These are phyloP conservation scores for Bolboschoenus planiculmis DNA, from an alignment of 176 grass and related monocot species.

Conservation along the genomic window DNA sequence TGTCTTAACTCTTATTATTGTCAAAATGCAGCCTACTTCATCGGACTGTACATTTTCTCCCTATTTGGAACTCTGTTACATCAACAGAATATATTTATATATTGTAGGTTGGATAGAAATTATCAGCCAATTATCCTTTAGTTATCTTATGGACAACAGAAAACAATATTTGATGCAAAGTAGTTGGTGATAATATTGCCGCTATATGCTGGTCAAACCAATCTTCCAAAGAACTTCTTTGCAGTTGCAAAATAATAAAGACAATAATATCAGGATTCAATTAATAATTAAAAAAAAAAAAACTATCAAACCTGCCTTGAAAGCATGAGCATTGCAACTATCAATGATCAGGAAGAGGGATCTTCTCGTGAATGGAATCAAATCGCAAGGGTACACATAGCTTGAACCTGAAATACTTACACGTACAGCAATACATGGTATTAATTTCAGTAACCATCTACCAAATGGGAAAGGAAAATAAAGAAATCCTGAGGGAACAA, in stretches of 20 bases:
- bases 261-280: neutral
- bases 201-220: neutral
- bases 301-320: constrained; percentile 96
- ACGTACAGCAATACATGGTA: constrained; percentile 26
- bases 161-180: neutral
- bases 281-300: constrained; percentile 22
- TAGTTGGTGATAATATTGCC: neutral
- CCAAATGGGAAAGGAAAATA: neutral
- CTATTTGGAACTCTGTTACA: neutral
- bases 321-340: constrained; percentile 59
- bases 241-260: neutral
- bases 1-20: neutral
- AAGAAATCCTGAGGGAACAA: neutral
- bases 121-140: neutral
- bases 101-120: neutral
- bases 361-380: constrained; percentile 95
- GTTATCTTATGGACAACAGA: neutral
- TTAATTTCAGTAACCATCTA: constrained; percentile 10
- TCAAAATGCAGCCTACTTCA: neutral
- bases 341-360: constrained; percentile 91
- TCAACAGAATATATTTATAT: neutral
- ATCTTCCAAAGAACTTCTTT: neutral
- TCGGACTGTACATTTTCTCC: neutral
- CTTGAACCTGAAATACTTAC: constrained; percentile 59
- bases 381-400: constrained; percentile 80